Conservation (phyloP, 2,329 filamentous ascomycete species). For the Fusarium sarcochroum region DNA sequence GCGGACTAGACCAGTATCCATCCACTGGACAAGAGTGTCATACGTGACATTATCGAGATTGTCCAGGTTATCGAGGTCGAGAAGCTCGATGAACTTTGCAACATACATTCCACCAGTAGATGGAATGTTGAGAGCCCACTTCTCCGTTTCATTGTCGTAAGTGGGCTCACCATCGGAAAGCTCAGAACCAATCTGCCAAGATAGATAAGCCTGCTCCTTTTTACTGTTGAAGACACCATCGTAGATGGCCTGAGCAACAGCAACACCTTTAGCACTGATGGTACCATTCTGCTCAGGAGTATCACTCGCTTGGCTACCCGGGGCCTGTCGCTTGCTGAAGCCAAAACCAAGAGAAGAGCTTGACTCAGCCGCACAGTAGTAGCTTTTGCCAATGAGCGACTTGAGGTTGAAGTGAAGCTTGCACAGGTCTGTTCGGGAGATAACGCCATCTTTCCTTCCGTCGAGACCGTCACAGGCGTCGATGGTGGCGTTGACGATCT, state of each 20-base stretch:
- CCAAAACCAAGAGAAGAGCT: constrained; percentile 15
- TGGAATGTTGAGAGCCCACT: constrained; percentile 9
- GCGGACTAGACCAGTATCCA: not conserved
- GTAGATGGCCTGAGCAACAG: constrained; percentile 8
- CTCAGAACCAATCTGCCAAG: constrained; percentile 4
- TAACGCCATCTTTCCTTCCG: constrained; percentile 9
- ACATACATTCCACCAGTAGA: constrained; percentile 9
- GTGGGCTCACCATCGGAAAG: constrained; percentile 5
- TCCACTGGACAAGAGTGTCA: constrained; percentile 1
- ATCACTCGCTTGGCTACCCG: not conserved
- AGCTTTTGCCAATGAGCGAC: not conserved
- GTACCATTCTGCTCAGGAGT: constrained; percentile 6
- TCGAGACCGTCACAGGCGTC: constrained; percentile 17
- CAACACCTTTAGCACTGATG: not conserved
- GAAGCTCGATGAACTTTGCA: constrained; percentile 9
- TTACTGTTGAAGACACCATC: not conserved
- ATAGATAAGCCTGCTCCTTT: not conserved
- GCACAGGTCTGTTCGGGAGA: constrained; percentile 16
- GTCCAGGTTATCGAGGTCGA: not conserved
- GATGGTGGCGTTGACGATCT: constrained; percentile 30
- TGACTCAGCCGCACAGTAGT: constrained; percentile 11
- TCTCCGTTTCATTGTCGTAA: constrained; percentile 1
- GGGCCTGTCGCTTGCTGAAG: constrained; percentile 10
- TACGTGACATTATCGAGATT: constrained; percentile 5
- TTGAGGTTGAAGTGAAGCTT: constrained; percentile 15